Evolutionary conservation across 805 yeast genomes (phyloP).

Genomic region (Kuraishia piskuri): DNA sequence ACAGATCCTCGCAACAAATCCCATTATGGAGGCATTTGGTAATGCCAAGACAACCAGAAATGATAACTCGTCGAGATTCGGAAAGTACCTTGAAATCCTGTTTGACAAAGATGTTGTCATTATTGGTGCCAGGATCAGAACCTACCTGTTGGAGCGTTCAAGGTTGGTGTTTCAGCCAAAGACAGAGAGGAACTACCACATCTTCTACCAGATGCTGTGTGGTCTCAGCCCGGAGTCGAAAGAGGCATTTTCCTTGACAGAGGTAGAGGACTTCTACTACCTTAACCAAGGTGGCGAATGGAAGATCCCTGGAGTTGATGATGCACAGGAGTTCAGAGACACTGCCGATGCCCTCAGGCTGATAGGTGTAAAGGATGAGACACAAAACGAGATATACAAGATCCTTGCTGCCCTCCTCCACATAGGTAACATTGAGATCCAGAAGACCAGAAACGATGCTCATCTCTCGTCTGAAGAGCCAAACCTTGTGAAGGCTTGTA

Average conservation of each 20-base stretch:
- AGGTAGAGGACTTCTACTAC: conserved; percentile 66
- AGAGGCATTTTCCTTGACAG: conserved; percentile 47
- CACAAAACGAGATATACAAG: conserved; percentile 63
- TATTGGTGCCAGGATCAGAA: conserved; percentile 91
- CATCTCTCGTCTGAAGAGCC: conserved; percentile 81
- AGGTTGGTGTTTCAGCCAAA: conserved; percentile 89
- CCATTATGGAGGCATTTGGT: conserved; percentile 97
- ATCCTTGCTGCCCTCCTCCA: conserved; percentile 84
- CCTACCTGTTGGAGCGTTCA: conserved; percentile 87
- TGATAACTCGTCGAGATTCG: conserved; percentile 96
- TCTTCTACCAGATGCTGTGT: conserved; percentile 79
- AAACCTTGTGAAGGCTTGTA: conserved; percentile 71
- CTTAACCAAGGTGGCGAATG: conserved; percentile 83
- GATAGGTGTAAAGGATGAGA: conserved; percentile 59
- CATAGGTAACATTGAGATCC: conserved; percentile 84
- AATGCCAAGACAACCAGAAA: conserved; percentile 96
- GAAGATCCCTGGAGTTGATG: conserved; percentile 71
- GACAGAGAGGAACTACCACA: conserved; percentile 90
- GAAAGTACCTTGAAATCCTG: conserved; percentile 87
- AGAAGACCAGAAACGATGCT: conserved; percentile 80
- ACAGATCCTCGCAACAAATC: conserved; percentile 93
- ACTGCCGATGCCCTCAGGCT: conserved; percentile 71
- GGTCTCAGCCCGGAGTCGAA: conserved; percentile 59
- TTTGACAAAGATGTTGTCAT: conserved; percentile 70
- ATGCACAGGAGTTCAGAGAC: conserved; percentile 63